Evolutionary conservation across 1,139 yeast species (phyloP), one percentile per base, ranked within the genome.

Genomic region (Yamadazyma songkhlaensis): DNA sequence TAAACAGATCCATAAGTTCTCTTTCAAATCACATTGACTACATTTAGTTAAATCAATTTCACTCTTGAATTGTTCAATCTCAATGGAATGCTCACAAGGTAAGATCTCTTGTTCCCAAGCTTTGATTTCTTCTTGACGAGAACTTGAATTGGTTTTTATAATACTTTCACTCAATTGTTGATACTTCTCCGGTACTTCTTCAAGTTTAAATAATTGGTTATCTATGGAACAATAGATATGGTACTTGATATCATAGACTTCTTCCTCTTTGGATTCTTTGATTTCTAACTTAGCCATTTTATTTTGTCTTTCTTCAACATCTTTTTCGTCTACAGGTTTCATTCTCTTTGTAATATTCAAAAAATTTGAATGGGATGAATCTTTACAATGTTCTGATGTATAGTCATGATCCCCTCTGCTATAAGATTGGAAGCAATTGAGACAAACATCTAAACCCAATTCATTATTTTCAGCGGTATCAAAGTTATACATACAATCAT

Each of bases 51-150:
- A 35, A 26, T 74, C 72, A 7, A 65, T 42, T 0, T 45, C 37
- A 1, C 48, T 37, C 1, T 52, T 42, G 2, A 53, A 39, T 42
- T 77, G 84, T 31, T 62, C 53, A 32, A 86, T 64, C 11, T 67
- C 71, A 29, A 71, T 56, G 0, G 90, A 78, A 57, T 92, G 98
- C 30, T 69, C 75, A 58, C 98, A 92, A 0, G 96, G 80, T 10
- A 70, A 57, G 25, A 90, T 77, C 47, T 90, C 96, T 48, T 85
- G 84, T 54, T 88, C 94, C 99, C 99, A 92, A 3, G 95, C 83
- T 50, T 81, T 79, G 39, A 89, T 78, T 52, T 89, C 95, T 48
- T 86, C 82, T 27, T 77, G 74, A 38, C 77, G 71, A 15, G 75
- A 69, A 9, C 81, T 73, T 0, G 97, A 88, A 38, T 81, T 80